These are phyloP conservation scores for Tritrichomonas foetus DNA, from an alignment of 208 protist species.

Conservation along the genomic window DNA sequence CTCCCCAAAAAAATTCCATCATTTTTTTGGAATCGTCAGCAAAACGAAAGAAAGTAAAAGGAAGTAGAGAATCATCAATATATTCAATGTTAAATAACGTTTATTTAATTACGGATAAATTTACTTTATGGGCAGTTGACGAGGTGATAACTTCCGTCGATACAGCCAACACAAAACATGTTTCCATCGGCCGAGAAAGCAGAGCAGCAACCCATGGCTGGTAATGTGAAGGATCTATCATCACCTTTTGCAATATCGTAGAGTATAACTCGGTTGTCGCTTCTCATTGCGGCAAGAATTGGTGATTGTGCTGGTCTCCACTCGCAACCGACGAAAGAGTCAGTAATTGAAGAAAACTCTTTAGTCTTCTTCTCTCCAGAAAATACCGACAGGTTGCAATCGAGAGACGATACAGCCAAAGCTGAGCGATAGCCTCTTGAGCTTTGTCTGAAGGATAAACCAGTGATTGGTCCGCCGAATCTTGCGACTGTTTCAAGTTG, in stretches of 20 bases:
- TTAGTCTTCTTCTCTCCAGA: neutral
- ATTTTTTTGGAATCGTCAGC: too few species aligned
- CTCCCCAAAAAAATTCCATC: too few species aligned
- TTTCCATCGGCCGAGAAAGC: neutral
- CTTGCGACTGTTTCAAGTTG: neutral
- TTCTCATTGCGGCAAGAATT: neutral
- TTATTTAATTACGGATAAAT: neutral
- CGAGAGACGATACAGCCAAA: neutral
- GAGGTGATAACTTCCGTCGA: neutral
- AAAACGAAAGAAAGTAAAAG: too few species aligned
- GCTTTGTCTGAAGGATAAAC: neutral
- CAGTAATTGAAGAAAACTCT: neutral
- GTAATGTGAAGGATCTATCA: neutral
- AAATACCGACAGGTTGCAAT: neutral
- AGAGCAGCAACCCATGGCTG: neutral
- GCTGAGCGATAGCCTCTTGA: neutral
- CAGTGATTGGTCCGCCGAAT: neutral
- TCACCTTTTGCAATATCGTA: neutral
- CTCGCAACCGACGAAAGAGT: neutral
- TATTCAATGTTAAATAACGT: neutral
- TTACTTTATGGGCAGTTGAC: neutral
- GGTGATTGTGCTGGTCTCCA: neutral
- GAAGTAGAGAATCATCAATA: too few species aligned
- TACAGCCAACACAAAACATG: neutral
- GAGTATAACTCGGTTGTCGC: neutral